Conservation (phyloP, 2,329 filamentous ascomycete genomes). For the Alternaria postmessia region DNA sequence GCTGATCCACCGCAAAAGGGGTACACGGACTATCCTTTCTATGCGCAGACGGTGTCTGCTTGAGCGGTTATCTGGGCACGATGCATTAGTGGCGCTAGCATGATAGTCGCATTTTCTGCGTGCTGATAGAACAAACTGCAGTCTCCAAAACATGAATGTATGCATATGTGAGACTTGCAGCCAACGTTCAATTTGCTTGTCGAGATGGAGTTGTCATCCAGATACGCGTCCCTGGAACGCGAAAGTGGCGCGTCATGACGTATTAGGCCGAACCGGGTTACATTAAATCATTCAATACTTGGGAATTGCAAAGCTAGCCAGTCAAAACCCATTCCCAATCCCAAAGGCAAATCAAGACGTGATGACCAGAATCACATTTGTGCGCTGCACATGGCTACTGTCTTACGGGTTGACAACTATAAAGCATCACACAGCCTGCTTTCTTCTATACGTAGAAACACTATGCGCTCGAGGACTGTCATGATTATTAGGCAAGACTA, state of each 20-base stretch:
- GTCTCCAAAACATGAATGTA: background rate
- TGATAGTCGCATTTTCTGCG: background rate
- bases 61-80: constrained; percentile 16
- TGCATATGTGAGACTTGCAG: background rate
- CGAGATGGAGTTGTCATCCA: background rate
- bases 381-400: background rate
- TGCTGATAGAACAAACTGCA: background rate
- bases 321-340: background rate
- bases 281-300: background rate
- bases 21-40: constrained; percentile 54
- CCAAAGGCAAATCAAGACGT: background rate
- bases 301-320: background rate
- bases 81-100: constrained; percentile 21
- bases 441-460: background rate
- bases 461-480: background rate
- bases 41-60: constrained; percentile 27
- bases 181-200: background rate
- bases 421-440: background rate
- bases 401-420: background rate
- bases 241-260: background rate
- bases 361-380: background rate
- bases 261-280: background rate
- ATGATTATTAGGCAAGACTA: background rate
- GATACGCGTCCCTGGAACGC: background rate
- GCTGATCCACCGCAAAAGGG: constrained; percentile 48